A percentile compares a stretch with the other conserved stretches of the same genome.
phyloP scores from a whole-genome alignment of 805 yeast species.

The Metschnikowia reukaufii region DNA sequence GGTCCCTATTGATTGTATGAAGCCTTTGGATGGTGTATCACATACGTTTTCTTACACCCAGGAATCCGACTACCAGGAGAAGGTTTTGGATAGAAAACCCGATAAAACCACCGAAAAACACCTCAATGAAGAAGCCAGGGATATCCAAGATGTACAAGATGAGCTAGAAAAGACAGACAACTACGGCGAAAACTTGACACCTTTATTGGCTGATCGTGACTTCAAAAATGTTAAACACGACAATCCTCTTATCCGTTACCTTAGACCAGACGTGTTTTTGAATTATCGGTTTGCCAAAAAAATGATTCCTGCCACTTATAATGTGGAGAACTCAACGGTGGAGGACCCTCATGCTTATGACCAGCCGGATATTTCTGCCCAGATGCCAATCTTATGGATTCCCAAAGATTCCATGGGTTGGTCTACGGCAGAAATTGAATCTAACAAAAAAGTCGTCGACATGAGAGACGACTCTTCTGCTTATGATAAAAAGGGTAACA shows the following conservation, averaged over 20 bases:
- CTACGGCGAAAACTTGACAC: constrained; percentile 35
- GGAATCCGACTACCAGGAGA: constrained; percentile 32
- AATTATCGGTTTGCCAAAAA: constrained; percentile 39
- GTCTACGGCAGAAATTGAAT: constrained; percentile 57
- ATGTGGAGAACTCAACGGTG: constrained; percentile 39
- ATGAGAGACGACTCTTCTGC: constrained; percentile 69
- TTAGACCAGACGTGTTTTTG: constrained; percentile 61
- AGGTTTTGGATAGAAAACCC: constrained; percentile 28
- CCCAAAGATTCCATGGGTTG: constrained; percentile 89
- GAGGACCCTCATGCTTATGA: constrained; percentile 67
- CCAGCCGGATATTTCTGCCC: constrained; percentile 68
- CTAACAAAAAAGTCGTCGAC: constrained; percentile 54
- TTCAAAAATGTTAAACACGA: constrained; percentile 31
- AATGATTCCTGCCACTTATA: constrained; percentile 37
- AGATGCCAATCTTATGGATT: constrained; percentile 83
- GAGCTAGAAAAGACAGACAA: constrained; percentile 20
- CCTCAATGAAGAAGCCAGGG: constrained; percentile 21
- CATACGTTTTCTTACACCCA: constrained; percentile 57
- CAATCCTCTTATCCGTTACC: constrained; percentile 51
- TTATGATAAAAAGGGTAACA: constrained; percentile 41
- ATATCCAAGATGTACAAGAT: constrained; percentile 22
- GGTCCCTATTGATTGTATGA: constrained; percentile 73
- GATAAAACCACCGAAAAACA: constrained; percentile 11
- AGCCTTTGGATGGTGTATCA: constrained; percentile 68
- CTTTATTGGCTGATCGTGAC: constrained; percentile 71